Evolutionary conservation across 371 early-diverging fungal genomes (phyloP), one percentile per base, ranked within the genome.

Genomic region (Umbelopsis sp.): DNA sequence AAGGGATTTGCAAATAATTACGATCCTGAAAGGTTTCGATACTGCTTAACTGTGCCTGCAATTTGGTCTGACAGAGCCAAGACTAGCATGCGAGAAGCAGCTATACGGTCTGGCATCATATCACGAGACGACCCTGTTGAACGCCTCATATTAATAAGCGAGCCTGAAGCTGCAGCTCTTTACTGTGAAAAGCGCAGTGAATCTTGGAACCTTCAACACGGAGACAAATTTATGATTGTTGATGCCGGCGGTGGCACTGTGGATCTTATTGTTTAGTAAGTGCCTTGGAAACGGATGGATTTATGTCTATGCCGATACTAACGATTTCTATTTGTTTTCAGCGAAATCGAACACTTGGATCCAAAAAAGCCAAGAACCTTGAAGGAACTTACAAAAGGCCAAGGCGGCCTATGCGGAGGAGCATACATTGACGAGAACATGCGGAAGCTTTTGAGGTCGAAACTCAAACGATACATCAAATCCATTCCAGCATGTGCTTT

Each of bases 381-480:
- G 29, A 79, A 79, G 38, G 87, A 87, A 70, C 81, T 81, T 51
- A 87, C 87, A 50, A 82, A 81, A 68, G 87, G 87, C 16, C 86
- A 87, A 38, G 86, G 87, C 50, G 83, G 79, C 22, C 80, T 82
- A 10, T 85, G 86, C 63, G 87, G 87, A 35, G 81, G 83, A 9
- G 85, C 84, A 6, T 87, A 86, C 65, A 70, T 87, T 53, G 87
- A 87, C 73, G 80, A 83, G 52, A 80, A 83, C 50, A 83, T 87
- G 86, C 83, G 84, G 5, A 78, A 75, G n/a, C 72, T 87, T 29
- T 45, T 87, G 65, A 76, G 80, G 25, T 76, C 80, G 64, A 84
- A 80, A 67, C 78, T 85, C 70, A 78, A 73, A 29, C 80, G 81
- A 46, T 79, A 83, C 44, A 68, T 83, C 7, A 76, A 81, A 10